Percentiles rank a stretch among this genome's conserved stretches.
Evolutionary conservation across 1,284 basidiomycete species (phyloP).

Genomic region (Microbotryum lychnidis-dioicae): DNA sequence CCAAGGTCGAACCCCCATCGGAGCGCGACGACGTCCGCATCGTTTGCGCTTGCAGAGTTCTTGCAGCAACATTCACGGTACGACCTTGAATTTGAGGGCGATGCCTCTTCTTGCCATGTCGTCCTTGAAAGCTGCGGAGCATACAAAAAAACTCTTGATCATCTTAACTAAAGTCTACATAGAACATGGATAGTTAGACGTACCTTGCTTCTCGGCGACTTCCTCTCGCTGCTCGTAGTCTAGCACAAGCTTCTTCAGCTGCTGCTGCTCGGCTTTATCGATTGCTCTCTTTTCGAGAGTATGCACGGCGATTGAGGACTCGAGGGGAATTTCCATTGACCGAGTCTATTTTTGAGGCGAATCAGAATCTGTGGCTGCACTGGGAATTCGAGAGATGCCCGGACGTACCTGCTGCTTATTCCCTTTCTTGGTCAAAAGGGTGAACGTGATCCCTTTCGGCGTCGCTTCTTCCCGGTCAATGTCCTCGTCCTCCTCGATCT

Average conservation of each 20-base stretch:
- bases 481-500: slow-evolving; percentile 39
- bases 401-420: slow-evolving; percentile 74
- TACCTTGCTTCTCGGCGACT: slow-evolving; percentile 29
- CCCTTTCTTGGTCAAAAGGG: slow-evolving; percentile 83
- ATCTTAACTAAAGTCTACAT: no score
- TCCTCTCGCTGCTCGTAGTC: slow-evolving; percentile 42
- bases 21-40: no score
- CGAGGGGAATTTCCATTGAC: slow-evolving; percentile 74
- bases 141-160: background rate
- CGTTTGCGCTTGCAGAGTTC: background rate
- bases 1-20: no score
- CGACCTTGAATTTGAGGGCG: slow-evolving; percentile 14
- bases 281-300: slow-evolving; percentile 81
- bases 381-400: background rate
- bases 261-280: slow-evolving; percentile 89
- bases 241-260: slow-evolving; percentile 79
- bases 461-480: slow-evolving; percentile 35
- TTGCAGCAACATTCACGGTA: background rate
- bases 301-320: slow-evolving; percentile 77
- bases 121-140: slow-evolving; percentile 21
- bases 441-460: slow-evolving; percentile 71
- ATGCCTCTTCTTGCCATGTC: slow-evolving; percentile 21
- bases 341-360: slow-evolving; percentile 51
- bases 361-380: background rate
- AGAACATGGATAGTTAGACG: background rate